Percentiles rank a stretch among this genome's conserved stretches.
phyloP scores from a whole-genome alignment of 306 rosid species.

The barrel medic (Medicago truncatula) region DNA sequence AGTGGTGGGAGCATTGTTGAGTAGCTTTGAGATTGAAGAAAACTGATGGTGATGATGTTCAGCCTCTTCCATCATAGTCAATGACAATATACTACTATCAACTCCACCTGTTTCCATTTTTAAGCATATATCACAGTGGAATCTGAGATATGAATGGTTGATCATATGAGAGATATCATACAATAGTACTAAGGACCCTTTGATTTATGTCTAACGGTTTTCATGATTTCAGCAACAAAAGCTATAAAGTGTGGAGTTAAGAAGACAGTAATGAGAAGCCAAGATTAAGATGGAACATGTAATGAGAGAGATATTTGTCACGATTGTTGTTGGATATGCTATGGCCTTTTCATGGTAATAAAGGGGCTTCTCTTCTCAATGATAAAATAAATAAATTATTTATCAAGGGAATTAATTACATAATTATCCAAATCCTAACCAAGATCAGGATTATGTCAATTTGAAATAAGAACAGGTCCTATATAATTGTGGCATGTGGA shows the following conservation, averaged over 20 bases:
- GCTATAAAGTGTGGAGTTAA: neutral
- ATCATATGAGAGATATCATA: conserved; percentile 13
- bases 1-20: conserved; percentile 49
- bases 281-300: neutral
- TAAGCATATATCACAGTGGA: conserved; percentile 2
- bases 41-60: conserved; percentile 58
- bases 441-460: conserved; percentile 17
- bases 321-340: neutral
- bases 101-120: conserved; percentile 61
- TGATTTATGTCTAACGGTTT: conserved; percentile 41
- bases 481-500: conserved; percentile 36
- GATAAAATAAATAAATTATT: conserved; percentile 22
- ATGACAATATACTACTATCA: conserved; percentile 49
- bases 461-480: neutral
- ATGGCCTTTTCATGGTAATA: neutral
- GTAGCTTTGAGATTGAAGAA: conserved; percentile 60
- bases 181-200: conserved; percentile 34
- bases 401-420: neutral
- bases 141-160: conserved; percentile 10
- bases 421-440: neutral
- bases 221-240: conserved; percentile 17
- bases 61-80: conserved; percentile 64
- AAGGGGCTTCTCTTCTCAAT: conserved; percentile 2
- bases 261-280: neutral
- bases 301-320: neutral